Evolutionary conservation across 208 protist genomes (phyloP).

Genomic region (Histomonas meleagridis): DNA sequence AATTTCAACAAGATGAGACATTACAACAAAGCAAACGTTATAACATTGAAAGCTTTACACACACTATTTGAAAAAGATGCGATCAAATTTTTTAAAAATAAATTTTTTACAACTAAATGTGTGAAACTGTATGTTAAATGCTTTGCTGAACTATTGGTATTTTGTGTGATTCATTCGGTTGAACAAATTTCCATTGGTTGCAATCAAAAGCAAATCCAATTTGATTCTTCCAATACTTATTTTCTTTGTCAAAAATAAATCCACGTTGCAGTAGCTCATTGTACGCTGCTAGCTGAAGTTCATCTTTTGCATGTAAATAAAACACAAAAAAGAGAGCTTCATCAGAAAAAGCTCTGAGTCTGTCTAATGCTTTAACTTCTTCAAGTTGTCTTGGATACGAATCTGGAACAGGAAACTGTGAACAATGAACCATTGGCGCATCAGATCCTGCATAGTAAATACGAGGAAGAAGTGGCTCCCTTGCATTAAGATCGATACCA

Average conservation of each 20-base stretch:
- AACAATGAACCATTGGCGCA: background rate
- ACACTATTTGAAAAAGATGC: too few species aligned
- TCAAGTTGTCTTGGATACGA: background rate
- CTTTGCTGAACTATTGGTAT: too few species aligned
- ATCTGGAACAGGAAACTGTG: background rate
- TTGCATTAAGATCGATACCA: background rate
- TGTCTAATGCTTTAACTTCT: background rate
- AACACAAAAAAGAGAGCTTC: background rate
- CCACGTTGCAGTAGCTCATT: background rate
- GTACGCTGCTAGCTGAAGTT: background rate
- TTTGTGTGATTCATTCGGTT: background rate
- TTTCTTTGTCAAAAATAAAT: background rate
- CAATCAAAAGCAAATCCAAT: background rate
- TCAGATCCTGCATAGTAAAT: slow-evolving; percentile 14
- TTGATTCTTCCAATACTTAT: background rate
- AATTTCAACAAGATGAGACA: too few species aligned
- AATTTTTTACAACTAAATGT: too few species aligned
- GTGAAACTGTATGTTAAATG: too few species aligned
- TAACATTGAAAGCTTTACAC: too few species aligned
- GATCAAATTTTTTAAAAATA: too few species aligned
- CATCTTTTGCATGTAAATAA: slow-evolving; percentile 25
- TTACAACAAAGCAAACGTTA: too few species aligned
- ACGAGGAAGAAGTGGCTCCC: background rate
- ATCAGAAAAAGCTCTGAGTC: background rate
- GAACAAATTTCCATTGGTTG: background rate